Evolutionary conservation across 352 stramenopile species (phyloP).

Genomic region (Achlya hypogyna): DNA sequence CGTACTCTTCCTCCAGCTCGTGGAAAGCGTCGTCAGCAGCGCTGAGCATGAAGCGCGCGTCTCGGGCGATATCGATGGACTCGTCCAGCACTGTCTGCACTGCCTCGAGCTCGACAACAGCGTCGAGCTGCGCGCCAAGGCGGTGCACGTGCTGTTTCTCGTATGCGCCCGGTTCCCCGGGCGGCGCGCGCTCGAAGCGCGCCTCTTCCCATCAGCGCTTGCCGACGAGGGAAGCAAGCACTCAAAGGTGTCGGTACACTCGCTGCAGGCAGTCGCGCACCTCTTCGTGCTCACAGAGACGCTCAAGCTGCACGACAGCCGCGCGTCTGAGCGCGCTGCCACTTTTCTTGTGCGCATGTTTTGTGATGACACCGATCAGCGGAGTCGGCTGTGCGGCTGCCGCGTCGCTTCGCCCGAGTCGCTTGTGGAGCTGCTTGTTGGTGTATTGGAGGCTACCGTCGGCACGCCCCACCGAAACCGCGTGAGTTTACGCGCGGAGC

Average conservation of each 20-base stretch:
- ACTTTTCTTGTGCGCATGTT: conserved; percentile 3
- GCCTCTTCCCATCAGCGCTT: not conserved
- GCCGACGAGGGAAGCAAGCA: not conserved
- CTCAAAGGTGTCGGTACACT: not conserved
- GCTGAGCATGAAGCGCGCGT: not conserved
- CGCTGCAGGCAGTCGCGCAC: not conserved
- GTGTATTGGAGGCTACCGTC: conserved; percentile 2
- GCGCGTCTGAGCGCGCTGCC: not conserved
- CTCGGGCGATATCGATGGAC: not conserved
- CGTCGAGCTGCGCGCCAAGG: not conserved
- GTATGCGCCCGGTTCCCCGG: not conserved
- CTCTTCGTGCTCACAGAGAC: conserved; percentile 2
- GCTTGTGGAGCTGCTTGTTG: not conserved
- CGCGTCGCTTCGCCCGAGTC: not conserved
- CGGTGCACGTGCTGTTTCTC: conserved; percentile 5
- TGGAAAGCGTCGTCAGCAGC: not conserved
- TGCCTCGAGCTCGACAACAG: conserved; percentile 11
- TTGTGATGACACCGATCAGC: not conserved
- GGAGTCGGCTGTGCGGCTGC: not conserved
- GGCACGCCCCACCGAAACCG: conserved; percentile 3
- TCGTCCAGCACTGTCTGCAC: conserved; percentile 3
- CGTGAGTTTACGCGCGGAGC: not conserved
- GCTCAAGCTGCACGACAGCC: not conserved
- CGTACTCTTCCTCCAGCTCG: not conserved
- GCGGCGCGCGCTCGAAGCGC: not conserved